A percentile compares a stretch with the other conserved stretches of the same genome.
Evolutionary conservation across 768 basidiomycete genomes (phyloP).

Genomic region (Phylloporus sp.): DNA sequence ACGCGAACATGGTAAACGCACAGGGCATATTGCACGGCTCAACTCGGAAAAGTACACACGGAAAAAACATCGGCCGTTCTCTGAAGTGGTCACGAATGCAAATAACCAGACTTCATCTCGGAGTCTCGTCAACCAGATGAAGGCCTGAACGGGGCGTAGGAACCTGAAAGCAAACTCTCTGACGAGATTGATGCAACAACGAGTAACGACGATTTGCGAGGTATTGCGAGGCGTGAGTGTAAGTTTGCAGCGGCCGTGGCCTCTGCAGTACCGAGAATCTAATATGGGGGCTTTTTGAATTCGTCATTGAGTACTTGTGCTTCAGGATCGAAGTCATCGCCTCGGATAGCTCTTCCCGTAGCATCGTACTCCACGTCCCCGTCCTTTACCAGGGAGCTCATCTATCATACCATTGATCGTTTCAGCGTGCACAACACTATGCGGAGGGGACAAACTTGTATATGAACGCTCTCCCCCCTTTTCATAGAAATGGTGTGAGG

Average conservation of each 20-base stretch:
- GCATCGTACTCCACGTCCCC: constrained; percentile 51
- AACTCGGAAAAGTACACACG: neutral
- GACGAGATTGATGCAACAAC: neutral
- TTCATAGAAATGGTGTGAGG: constrained; percentile 30
- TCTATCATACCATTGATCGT: constrained; percentile 37
- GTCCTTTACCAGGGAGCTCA: constrained; percentile 58
- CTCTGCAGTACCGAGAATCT: constrained; percentile 1
- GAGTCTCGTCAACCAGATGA: neutral
- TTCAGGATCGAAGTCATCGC: constrained; percentile 52
- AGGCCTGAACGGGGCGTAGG: neutral
- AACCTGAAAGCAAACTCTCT: neutral
- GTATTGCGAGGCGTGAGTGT: neutral
- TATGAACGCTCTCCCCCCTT: constrained; percentile 50
- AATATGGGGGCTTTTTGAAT: constrained; percentile 55
- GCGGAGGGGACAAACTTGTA: constrained; percentile 41
- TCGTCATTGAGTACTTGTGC: constrained; percentile 54
- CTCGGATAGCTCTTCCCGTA: constrained; percentile 44
- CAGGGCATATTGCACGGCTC: neutral
- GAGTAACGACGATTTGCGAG: neutral
- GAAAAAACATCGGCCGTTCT: neutral
- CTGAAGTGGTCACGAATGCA: neutral
- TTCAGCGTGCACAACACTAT: neutral
- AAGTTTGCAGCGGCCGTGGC: neutral
- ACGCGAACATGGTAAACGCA: neutral
- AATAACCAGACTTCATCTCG: neutral